Base-by-base conservation (phyloP, 2,329 filamentous ascomycete genomes). In the Allantophomopsis lycopodina region DNA sequence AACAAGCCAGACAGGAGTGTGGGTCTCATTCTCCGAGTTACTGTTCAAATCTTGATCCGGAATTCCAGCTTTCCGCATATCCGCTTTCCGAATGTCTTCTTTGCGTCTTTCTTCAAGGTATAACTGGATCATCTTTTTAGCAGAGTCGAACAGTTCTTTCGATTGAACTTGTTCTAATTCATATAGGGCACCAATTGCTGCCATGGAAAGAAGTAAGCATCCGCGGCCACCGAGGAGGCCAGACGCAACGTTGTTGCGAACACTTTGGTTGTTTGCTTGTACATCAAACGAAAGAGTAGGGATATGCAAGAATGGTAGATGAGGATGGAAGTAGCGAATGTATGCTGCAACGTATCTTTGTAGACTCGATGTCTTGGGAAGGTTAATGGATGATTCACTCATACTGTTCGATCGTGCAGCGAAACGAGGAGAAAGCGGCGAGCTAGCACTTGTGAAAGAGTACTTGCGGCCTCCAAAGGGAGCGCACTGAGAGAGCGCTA, bases 51-150 rank as follows among this genome's bases (percentile, higher is more conserved):
- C 59, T 30, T 67, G 60, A 44, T 73, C 69, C 39, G 61, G 57
- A 41, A 64, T 53, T 14, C 66, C 60, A 8, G 65, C 62, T 52
- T 68, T 68, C 38, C 72, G 67, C 46, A 71, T 66, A 51, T 76
- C 71, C 36, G 70, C 71, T 55, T 73, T 75, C 49, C 73, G 68
- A 46, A 93, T 79, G 55, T 93, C 87, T 39, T 83, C 82, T 57
- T 88, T 89, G 47, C 87, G 78, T 42, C 87, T 75, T 58, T 94
- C 87, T 57, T 96, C 89, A 28, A 98, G 73, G 55, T 94, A 94
- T 44, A 88, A 69, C 46, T 89, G 80, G 42, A 96, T 93, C 80
- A 94, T 86, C 62, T 87, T 93, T 66, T 95, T 95, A 37, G 88
- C 84, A 55, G 87, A 81, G 49, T 94, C 85, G 53, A 95, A 95